Conservation (phyloP, 768 basidiomycete genomes). For the Podaxis sp. region DNA sequence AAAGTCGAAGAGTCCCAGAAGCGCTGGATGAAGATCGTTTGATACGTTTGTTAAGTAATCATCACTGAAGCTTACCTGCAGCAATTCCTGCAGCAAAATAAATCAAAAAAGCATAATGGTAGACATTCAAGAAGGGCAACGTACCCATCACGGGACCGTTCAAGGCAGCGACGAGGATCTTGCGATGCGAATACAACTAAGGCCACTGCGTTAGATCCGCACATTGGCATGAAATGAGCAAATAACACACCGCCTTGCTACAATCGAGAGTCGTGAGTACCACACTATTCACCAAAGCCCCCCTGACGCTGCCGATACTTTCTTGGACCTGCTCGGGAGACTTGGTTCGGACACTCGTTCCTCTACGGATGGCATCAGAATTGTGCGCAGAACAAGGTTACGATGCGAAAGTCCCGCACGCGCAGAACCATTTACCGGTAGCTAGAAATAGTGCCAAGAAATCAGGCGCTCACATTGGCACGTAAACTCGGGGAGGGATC, state of each 20-base stretch:
- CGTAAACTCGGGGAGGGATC: constrained; percentile 4
- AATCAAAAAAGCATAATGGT: not conserved
- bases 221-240: not conserved
- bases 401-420: constrained; percentile 40
- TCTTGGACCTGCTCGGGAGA: constrained; percentile 11
- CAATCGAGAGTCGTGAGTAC: constrained; percentile 55
- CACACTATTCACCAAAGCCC: constrained; percentile 44
- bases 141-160: constrained; percentile 78
- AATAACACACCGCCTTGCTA: constrained; percentile 54
- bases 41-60: not conserved
- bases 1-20: constrained; percentile 74
- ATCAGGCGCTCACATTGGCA: not conserved
- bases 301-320: constrained; percentile 36
- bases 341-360: constrained; percentile 52
- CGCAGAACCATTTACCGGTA: constrained; percentile 71
- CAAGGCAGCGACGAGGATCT: constrained; percentile 66
- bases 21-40: constrained; percentile 34
- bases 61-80: constrained; percentile 41
- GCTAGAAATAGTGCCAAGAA: constrained; percentile 32
- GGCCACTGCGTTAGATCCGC: not conserved
- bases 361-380: constrained; percentile 34
- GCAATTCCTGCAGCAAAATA: constrained; percentile 48
- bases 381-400: not conserved
- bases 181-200: constrained; percentile 67
- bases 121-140: constrained; percentile 12